These are phyloP conservation scores for Paraphoma chrysanthemicola DNA, from an alignment of 2,329 filamentous ascomycete species.

Conservation along the genomic window DNA sequence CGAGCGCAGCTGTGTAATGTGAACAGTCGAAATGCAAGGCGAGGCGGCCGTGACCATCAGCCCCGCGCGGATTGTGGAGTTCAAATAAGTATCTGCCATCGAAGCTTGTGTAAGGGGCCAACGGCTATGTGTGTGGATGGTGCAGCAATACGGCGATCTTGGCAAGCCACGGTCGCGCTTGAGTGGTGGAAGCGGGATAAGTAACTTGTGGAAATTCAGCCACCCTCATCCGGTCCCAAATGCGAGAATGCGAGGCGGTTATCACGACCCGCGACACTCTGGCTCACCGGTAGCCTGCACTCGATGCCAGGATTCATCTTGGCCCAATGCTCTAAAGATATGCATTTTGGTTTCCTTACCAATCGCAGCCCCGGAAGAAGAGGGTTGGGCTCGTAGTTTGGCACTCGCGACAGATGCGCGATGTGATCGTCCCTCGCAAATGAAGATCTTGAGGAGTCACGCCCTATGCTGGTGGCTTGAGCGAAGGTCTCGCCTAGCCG, in stretches of 20 bases:
- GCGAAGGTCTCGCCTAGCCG: no score
- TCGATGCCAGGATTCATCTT: background rate
- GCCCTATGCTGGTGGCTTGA: background rate
- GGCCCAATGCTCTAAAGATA: background rate
- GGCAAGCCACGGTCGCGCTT: background rate
- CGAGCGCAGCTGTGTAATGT: background rate
- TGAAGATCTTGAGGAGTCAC: background rate
- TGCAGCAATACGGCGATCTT: background rate
- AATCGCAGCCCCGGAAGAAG: background rate
- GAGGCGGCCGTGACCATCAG: background rate
- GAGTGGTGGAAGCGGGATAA: background rate
- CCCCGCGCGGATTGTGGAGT: background rate
- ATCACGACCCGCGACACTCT: background rate
- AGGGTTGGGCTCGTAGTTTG: background rate
- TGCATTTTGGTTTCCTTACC: background rate
- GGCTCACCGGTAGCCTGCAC: background rate
- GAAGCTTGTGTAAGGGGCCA: background rate
- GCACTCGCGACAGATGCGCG: background rate
- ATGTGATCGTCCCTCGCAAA: background rate
- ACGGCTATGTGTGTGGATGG: background rate
- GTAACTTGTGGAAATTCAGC: background rate
- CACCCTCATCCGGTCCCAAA: background rate
- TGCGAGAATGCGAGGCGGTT: background rate
- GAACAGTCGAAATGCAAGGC: background rate
- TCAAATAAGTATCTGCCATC: background rate